These are phyloP conservation scores for Alternaria tenuissima DNA, from an alignment of 2,329 filamentous ascomycete species.

Conservation along the genomic window DNA sequence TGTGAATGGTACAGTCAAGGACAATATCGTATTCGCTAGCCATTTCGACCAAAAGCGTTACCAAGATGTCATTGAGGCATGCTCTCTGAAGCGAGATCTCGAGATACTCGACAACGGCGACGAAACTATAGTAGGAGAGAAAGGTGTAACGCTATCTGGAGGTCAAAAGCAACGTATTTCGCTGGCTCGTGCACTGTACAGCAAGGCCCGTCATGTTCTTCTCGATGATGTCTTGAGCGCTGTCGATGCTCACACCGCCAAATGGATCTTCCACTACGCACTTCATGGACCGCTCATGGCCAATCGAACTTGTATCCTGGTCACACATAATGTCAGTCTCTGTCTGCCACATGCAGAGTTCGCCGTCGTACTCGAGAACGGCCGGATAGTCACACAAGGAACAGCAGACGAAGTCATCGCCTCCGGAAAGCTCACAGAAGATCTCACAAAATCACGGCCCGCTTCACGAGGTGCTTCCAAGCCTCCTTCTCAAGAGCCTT, in stretches of 20 bases:
- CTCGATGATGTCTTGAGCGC: constrained; percentile 96
- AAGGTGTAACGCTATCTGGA: constrained; percentile 94
- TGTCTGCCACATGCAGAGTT: constrained; percentile 82
- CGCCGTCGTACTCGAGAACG: constrained; percentile 87
- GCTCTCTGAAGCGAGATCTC: constrained; percentile 88
- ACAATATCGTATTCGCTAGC: constrained; percentile 92
- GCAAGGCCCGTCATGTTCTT: constrained; percentile 87
- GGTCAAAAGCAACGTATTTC: constrained; percentile 98
- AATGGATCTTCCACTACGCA: constrained; percentile 97
- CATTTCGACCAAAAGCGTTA: constrained; percentile 84
- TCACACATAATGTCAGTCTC: constrained; percentile 93
- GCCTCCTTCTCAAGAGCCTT: constrained; percentile 79
- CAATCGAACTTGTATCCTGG: constrained; percentile 88
- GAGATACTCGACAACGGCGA: constrained; percentile 93
- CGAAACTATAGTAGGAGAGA: constrained; percentile 93
- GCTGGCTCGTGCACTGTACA: constrained; percentile 95
- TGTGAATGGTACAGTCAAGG: constrained; percentile 92
- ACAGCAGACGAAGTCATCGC: constrained; percentile 78
- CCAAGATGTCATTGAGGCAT: constrained; percentile 86
- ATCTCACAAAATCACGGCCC: constrained; percentile 77
- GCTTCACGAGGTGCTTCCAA: constrained; percentile 75
- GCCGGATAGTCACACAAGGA: constrained; percentile 80
- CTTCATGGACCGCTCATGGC: constrained; percentile 89
- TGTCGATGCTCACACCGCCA: constrained; percentile 95
- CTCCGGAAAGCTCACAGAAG: constrained; percentile 89